phyloP scores from a whole-genome alignment of 2,329 filamentous ascomycete genomes.

The Dactylella cylindrospora region DNA sequence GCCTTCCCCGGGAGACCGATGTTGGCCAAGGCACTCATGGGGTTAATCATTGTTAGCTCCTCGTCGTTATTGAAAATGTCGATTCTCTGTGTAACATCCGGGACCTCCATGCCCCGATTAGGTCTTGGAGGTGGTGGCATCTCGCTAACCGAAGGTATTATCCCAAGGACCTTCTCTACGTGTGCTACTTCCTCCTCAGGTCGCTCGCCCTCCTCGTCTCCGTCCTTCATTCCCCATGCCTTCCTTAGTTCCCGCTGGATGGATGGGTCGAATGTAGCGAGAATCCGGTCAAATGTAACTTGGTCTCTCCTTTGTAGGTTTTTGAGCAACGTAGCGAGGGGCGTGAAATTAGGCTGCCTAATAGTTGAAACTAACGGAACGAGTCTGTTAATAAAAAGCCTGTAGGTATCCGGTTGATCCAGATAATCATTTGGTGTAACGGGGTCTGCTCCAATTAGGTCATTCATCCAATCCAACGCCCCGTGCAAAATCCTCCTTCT shows the following conservation, averaged over 20 bases:
- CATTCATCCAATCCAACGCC: constrained; percentile 48
- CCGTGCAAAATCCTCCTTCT: constrained; percentile 48
- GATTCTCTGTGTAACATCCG: constrained; percentile 32
- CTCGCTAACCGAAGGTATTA: constrained; percentile 46
- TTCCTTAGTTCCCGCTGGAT: constrained; percentile 47
- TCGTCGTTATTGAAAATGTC: constrained; percentile 46
- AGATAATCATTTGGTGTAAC: constrained; percentile 46
- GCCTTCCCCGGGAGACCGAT: constrained; percentile 1
- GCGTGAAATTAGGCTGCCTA: constrained; percentile 46
- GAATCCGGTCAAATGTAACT: constrained; percentile 47
- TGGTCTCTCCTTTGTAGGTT: constrained; percentile 46
- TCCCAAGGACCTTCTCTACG: constrained; percentile 48
- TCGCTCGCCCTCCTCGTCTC: constrained; percentile 45
- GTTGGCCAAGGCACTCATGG: constrained; percentile 42
- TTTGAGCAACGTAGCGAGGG: constrained; percentile 46
- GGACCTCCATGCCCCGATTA: constrained; percentile 35
- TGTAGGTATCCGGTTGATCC: constrained; percentile 46
- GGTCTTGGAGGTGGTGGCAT: constrained; percentile 44
- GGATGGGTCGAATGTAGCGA: constrained; percentile 47
- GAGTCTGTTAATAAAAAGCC: constrained; percentile 47
- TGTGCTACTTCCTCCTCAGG: constrained; percentile 50
- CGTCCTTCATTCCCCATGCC: constrained; percentile 47
- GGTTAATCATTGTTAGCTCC: constrained; percentile 48
- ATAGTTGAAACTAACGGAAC: constrained; percentile 48
- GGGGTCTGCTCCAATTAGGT: constrained; percentile 38